A percentile compares a stretch with the other conserved stretches of the same genome.
These are phyloP conservation scores for Phytophthora colocasiae DNA, from an alignment of 352 stramenopile genomes.

Conservation along the genomic window DNA sequence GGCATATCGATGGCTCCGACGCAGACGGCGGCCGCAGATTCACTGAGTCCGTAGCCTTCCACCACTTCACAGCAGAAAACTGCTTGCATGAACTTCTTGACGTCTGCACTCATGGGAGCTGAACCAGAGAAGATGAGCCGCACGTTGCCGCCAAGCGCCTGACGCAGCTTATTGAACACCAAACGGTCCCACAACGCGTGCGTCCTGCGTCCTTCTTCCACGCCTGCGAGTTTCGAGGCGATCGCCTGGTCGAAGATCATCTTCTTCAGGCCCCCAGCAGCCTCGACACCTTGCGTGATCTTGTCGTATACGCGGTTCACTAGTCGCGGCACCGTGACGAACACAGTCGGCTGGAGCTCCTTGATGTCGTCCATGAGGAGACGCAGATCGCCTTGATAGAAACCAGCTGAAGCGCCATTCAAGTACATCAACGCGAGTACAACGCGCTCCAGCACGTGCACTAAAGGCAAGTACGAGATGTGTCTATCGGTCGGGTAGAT, in stretches of 20 bases:
- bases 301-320: conserved; percentile 97
- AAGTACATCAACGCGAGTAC: conserved; percentile 86
- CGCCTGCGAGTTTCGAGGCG: conserved; percentile 42
- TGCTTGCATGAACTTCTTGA: conserved; percentile 94
- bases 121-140: conserved; percentile 92
- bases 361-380: conserved; percentile 93
- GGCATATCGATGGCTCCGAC: conserved; percentile 57
- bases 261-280: conserved; percentile 46
- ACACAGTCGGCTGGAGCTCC: conserved; percentile 90
- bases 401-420: conserved; percentile 72
- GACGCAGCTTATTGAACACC: conserved; percentile 94
- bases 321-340: conserved; percentile 93
- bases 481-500: conserved; percentile 79
- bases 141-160: conserved; percentile 85
- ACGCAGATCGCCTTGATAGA: conserved; percentile 84
- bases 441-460: conserved; percentile 96
- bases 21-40: conserved; percentile 87
- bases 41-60: conserved; percentile 95
- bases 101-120: conserved; percentile 88
- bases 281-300: conserved; percentile 66
- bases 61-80: conserved; percentile 90
- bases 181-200: conserved; percentile 91
- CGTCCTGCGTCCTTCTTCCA: conserved; percentile 42
- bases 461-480: conserved; percentile 95
- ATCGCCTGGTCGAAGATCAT: conserved; percentile 55